Percentiles rank a stretch among this genome's conserved stretches.
These are phyloP conservation scores for Dicorynia guianensis DNA, from an alignment of 306 rosid species.

Conservation along the genomic window DNA sequence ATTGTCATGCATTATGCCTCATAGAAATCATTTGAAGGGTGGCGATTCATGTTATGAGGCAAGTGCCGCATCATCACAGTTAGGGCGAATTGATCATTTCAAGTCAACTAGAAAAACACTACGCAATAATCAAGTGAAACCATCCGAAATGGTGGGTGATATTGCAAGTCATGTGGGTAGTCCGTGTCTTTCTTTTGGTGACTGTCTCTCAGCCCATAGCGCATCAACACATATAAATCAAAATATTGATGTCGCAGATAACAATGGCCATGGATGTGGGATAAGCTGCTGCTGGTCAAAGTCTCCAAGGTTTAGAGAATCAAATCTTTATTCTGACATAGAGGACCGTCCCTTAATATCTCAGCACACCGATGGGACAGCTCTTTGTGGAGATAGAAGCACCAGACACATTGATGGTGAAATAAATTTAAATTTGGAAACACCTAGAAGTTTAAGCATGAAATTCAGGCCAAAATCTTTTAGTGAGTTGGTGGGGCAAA, in stretches of 20 bases:
- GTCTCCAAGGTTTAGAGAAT: constrained; percentile 69
- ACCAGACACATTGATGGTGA: constrained; percentile 50
- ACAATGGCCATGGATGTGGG: constrained; percentile 62
- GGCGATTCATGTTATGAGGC: constrained; percentile 44
- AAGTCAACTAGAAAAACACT: constrained; percentile 35
- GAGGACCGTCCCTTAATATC: constrained; percentile 66
- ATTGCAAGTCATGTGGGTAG: constrained; percentile 48
- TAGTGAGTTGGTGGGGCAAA: constrained; percentile 84
- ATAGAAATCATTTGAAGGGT: constrained; percentile 50
- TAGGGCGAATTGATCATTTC: constrained; percentile 49
- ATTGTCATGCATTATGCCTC: constrained; percentile 46
- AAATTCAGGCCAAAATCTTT: constrained; percentile 80
- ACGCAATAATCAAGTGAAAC: constrained; percentile 43
- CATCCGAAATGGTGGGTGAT: constrained; percentile 47
- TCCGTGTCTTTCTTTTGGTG: constrained; percentile 55
- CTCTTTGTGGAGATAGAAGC: constrained; percentile 43
- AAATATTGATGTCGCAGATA: constrained; percentile 47
- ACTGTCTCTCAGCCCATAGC: constrained; percentile 47
- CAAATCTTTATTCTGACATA: constrained; percentile 45
- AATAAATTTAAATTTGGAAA: constrained; percentile 53
- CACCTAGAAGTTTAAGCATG: constrained; percentile 71
- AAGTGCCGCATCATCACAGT: constrained; percentile 39
- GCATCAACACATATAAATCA: constrained; percentile 39
- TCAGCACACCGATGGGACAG: constrained; percentile 46
- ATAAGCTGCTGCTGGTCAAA: constrained; percentile 74